These are phyloP conservation scores for Scheffersomyces spartinae DNA, from an alignment of 805 yeast genomes.

Conservation along the genomic window DNA sequence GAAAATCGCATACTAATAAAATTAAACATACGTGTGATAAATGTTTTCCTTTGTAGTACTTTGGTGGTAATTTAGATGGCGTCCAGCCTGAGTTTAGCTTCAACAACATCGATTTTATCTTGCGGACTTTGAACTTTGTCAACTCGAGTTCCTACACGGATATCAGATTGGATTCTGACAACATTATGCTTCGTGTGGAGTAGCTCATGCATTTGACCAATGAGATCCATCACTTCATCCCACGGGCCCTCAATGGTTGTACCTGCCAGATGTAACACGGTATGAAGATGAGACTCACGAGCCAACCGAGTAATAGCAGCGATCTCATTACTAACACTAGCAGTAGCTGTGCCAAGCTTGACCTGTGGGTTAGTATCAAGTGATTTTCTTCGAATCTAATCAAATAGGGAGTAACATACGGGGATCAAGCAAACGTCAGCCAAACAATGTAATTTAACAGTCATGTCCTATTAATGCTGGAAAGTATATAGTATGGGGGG, in stretches of 20 bases:
- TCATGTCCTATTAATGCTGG: too few species aligned
- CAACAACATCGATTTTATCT: constrained; percentile 61
- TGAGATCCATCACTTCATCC: constrained; percentile 71
- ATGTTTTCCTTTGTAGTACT: too few species aligned
- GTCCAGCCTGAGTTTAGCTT: too few species aligned
- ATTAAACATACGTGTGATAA: too few species aligned
- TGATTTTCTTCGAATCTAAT: background rate
- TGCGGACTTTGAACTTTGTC: constrained; percentile 64
- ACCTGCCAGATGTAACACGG: constrained; percentile 82
- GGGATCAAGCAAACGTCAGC: constrained; percentile 87
- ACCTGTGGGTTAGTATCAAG: constrained; percentile 4
- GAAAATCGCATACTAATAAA: too few species aligned
- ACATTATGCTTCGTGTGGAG: constrained; percentile 59
- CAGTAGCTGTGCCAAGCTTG: constrained; percentile 63
- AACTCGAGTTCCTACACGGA: constrained; percentile 75
- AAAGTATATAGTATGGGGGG: too few species aligned
- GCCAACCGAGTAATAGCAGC: constrained; percentile 58
- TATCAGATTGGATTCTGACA: constrained; percentile 73
- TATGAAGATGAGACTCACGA: constrained; percentile 47
- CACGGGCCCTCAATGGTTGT: constrained; percentile 91
- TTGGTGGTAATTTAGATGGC: too few species aligned
- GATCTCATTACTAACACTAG: constrained; percentile 76
- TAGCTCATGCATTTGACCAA: constrained; percentile 66
- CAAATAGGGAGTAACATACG: constrained; percentile 27
- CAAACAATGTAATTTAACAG: constrained; percentile 51